Evolutionary conservation across 257 asterid genomes (phyloP).

Genomic region (Capsicum chinense): DNA sequence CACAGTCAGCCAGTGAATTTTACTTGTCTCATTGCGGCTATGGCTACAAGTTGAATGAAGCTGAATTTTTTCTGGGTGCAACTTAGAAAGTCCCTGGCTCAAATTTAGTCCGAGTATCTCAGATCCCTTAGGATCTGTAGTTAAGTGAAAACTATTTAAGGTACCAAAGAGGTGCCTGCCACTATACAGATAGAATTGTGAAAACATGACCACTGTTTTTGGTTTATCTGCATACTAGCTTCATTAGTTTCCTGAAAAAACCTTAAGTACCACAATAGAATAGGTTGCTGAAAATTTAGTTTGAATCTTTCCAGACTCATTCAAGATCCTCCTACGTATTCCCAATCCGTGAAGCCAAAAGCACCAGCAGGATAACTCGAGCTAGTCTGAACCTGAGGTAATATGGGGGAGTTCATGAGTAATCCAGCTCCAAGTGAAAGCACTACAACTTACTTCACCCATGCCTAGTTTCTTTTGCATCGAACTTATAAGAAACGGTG

Average conservation of each 20-base stretch:
- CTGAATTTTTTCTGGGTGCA: neutral
- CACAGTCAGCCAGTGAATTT: neutral
- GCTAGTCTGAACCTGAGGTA: neutral
- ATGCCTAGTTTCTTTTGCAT: neutral
- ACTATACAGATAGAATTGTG: neutral
- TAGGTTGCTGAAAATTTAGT: constrained; percentile 6
- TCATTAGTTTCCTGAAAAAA: neutral
- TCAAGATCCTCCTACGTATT: neutral
- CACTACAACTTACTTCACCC: neutral
- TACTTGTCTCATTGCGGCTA: neutral
- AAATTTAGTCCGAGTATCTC: neutral
- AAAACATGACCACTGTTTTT: neutral
- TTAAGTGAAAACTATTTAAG: neutral
- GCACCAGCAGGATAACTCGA: neutral
- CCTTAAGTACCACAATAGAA: neutral
- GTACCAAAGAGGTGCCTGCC: neutral
- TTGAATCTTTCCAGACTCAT: neutral
- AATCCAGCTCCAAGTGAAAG: constrained; percentile 10
- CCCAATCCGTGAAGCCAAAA: constrained; percentile 1
- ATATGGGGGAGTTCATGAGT: neutral
- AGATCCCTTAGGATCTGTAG: neutral
- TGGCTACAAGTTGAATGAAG: neutral
- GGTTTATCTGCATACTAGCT: constrained; percentile 8
- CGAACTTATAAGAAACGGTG: neutral
- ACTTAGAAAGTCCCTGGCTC: neutral